Conservation (phyloP, 805 yeast species). For the Ogataea ganodermae region DNA sequence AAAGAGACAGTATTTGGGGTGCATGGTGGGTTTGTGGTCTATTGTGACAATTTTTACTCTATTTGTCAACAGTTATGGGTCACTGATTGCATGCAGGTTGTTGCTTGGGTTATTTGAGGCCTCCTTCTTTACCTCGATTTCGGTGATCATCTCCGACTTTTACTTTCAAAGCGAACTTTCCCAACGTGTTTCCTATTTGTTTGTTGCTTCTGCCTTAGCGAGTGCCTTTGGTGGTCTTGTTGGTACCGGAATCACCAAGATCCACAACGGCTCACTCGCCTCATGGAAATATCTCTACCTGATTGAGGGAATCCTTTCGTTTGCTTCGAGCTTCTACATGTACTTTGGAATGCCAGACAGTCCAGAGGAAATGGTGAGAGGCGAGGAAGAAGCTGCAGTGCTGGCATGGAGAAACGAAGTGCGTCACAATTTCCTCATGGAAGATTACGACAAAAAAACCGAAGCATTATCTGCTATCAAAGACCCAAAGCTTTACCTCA, state of each 20-base stretch:
- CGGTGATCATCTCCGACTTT: constrained; percentile 64
- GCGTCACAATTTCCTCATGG: constrained; percentile 13
- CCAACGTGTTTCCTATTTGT: constrained; percentile 48
- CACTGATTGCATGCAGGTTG: constrained; percentile 62
- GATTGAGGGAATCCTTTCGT: constrained; percentile 20
- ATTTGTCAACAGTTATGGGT: constrained; percentile 55
- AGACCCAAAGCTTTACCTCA: constrained; percentile 40
- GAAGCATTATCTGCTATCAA: constrained; percentile 30
- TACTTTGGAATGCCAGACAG: constrained; percentile 16
- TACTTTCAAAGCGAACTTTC: constrained; percentile 57
- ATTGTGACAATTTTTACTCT: constrained; percentile 44
- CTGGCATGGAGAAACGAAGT: constrained; percentile 12
- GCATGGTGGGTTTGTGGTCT: constrained; percentile 40
- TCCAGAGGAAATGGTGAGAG: constrained; percentile 10
- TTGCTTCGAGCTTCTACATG: constrained; percentile 10
- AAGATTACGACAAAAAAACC: constrained; percentile 2
- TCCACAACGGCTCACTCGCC: constrained; percentile 23
- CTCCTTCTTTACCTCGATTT: constrained; percentile 74
- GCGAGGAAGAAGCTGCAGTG: constrained; percentile 12
- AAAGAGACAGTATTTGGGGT: constrained; percentile 32
- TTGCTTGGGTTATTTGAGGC: constrained; percentile 68
- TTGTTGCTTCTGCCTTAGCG: constrained; percentile 54
- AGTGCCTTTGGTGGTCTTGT: constrained; percentile 61
- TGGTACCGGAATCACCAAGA: constrained; percentile 36
- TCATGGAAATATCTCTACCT: constrained; percentile 23